These are phyloP conservation scores for Ramaria sp. DNA, from an alignment of 768 basidiomycete species.

Conservation along the genomic window DNA sequence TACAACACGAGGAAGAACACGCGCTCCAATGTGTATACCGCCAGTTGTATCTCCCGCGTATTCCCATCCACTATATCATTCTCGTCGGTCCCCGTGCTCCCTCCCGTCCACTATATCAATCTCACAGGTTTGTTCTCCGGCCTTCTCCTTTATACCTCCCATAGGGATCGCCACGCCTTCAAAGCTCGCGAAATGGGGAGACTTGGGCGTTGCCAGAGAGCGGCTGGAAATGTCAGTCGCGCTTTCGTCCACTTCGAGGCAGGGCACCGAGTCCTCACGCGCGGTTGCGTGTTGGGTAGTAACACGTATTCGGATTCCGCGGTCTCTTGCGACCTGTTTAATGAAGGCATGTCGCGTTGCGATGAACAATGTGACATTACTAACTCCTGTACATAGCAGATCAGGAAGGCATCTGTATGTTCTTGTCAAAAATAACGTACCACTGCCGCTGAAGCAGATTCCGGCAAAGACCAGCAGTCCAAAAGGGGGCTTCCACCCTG, in stretches of 20 bases:
- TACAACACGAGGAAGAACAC: no score
- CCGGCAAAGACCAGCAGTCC: conserved; percentile 1
- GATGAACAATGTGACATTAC: conserved; percentile 3
- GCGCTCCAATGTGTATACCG: no score
- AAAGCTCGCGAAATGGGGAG: neutral
- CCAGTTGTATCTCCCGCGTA: no score
- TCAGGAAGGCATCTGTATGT: neutral
- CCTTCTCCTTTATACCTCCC: neutral
- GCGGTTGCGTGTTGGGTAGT: conserved; percentile 4
- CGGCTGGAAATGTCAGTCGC: neutral
- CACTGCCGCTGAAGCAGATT: neutral
- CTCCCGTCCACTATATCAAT: no score
- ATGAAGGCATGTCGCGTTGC: conserved; percentile 4
- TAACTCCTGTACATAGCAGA: neutral
- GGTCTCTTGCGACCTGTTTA: neutral
- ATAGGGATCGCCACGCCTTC: neutral
- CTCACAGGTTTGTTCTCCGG: neutral
- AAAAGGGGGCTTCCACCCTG: conserved; percentile 2
- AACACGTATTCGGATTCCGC: neutral
- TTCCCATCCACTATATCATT: no score
- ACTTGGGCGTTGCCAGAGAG: neutral
- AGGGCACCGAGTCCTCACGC: neutral
- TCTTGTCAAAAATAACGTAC: neutral
- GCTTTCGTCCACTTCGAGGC: neutral
- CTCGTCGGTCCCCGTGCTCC: no score